A percentile compares a stretch with the other conserved stretches of the same genome.
Evolutionary conservation across 495 filamentous ascomycete species (phyloP).

Genomic region (Penicillium parvum): DNA sequence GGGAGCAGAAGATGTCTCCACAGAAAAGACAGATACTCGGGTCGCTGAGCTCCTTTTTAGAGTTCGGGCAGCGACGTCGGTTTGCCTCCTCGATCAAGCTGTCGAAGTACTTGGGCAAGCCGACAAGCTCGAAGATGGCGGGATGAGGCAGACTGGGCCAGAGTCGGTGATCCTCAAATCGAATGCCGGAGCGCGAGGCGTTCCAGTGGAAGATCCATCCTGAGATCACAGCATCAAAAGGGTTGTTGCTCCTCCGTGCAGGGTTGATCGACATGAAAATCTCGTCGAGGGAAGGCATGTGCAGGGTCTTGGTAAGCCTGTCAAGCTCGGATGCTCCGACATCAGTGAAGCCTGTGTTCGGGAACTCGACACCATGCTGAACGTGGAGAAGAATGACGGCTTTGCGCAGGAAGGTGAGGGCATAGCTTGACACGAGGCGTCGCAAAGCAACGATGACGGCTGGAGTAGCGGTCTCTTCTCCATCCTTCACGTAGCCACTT

Average conservation of each 20-base stretch:
- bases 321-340: conserved; percentile 73
- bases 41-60: conserved; percentile 84
- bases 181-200: conserved; percentile 40
- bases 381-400: conserved; percentile 77
- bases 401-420: conserved; percentile 87
- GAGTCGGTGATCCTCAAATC: conserved; percentile 37
- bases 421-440: conserved; percentile 67
- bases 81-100: conserved; percentile 90
- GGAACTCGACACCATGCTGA: conserved; percentile 83
- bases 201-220: conserved; percentile 77
- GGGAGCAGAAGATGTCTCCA: conserved; percentile 90
- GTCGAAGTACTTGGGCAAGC: conserved; percentile 86
- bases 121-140: conserved; percentile 88
- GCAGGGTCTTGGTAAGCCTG: conserved; percentile 68
- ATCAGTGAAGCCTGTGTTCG: conserved; percentile 61
- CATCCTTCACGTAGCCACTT: conserved; percentile 42
- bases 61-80: conserved; percentile 76
- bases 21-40: conserved; percentile 92
- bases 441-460: conserved; percentile 43
- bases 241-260: conserved; percentile 26
- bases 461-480: conserved; percentile 38
- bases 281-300: conserved; percentile 74
- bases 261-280: conserved; percentile 54
- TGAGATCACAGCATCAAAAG: conserved; percentile 52
- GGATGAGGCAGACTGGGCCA: conserved; percentile 68